A percentile compares a stretch with the other conserved stretches of the same genome.
Evolutionary conservation across 2,329 filamentous ascomycete species (phyloP).

Genomic region (Sarocladium kiliense): DNA sequence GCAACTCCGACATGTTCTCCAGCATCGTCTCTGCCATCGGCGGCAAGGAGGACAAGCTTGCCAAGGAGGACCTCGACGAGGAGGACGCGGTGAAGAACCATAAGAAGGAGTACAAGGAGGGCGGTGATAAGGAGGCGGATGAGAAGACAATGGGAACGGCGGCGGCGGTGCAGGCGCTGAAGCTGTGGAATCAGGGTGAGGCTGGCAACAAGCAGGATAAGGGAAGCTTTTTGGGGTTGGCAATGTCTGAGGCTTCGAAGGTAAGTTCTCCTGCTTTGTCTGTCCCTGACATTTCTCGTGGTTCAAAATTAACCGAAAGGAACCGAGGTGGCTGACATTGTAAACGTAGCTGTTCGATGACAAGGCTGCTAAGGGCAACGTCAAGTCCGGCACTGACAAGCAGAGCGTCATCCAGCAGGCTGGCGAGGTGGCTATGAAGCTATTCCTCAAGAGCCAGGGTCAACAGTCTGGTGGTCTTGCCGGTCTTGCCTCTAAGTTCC

Average conservation of each 20-base stretch:
- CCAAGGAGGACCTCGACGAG: slow-evolving; percentile 44
- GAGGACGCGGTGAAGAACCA: slow-evolving; percentile 67
- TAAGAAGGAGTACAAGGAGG: slow-evolving; percentile 62
- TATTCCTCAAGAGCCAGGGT: slow-evolving; percentile 78
- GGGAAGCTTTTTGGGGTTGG: slow-evolving; percentile 76
- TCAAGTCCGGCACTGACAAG: slow-evolving; percentile 62
- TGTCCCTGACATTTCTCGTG: neutral
- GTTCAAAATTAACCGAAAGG: neutral
- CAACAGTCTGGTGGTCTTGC: slow-evolving; percentile 36
- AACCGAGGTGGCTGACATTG: neutral
- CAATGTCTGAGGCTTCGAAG: slow-evolving; percentile 84
- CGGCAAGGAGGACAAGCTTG: slow-evolving; percentile 43
- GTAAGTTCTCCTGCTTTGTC: slow-evolving; percentile 29
- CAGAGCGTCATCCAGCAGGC: slow-evolving; percentile 74
- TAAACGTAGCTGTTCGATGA: slow-evolving; percentile 50
- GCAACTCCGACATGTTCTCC: slow-evolving; percentile 44
- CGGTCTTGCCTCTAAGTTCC: slow-evolving; percentile 43
- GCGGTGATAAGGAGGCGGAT: slow-evolving; percentile 40
- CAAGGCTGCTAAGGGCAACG: slow-evolving; percentile 49
- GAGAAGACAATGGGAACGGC: slow-evolving; percentile 59
- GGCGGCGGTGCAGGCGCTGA: slow-evolving; percentile 75
- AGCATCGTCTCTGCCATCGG: slow-evolving; percentile 40
- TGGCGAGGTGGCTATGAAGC: slow-evolving; percentile 81
- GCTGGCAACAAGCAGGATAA: slow-evolving; percentile 52
- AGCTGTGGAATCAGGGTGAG: slow-evolving; percentile 64